Evolutionary conservation across 495 filamentous ascomycete genomes (phyloP).

Genomic region (Penicillium coffeae): DNA sequence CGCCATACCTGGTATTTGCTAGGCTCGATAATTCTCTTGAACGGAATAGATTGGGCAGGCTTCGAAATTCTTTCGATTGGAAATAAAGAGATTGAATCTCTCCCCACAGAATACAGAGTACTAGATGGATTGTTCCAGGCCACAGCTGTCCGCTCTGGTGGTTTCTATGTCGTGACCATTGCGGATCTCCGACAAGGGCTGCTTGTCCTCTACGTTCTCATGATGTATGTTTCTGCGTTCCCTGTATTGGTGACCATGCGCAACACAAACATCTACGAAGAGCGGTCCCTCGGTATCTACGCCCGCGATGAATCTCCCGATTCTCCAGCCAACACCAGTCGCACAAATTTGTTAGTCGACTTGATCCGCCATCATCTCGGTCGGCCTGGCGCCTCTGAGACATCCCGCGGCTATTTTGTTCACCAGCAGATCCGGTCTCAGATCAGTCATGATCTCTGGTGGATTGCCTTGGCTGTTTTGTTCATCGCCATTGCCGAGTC

Average conservation of each 20-base stretch:
- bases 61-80: constrained; percentile 79
- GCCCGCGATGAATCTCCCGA: constrained; percentile 34
- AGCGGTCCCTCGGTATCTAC: constrained; percentile 66
- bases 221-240: constrained; percentile 76
- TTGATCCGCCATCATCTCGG: constrained; percentile 25
- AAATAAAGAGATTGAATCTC: constrained; percentile 56
- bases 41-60: constrained; percentile 74
- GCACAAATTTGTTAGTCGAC: constrained; percentile 20
- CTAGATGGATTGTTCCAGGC: constrained; percentile 84
- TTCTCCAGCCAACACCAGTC: constrained; percentile 14
- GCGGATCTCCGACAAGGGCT: constrained; percentile 65
- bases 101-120: constrained; percentile 57
- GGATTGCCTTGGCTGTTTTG: constrained; percentile 68
- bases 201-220: constrained; percentile 79
- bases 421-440: constrained; percentile 69
- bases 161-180: constrained; percentile 79
- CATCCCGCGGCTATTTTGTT: constrained; percentile 52
- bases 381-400: constrained; percentile 25
- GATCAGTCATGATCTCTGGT: constrained; percentile 84
- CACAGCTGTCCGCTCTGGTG: constrained; percentile 70
- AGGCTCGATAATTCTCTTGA: constrained; percentile 66
- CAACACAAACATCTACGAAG: constrained; percentile 75
- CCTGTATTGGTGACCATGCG: constrained; percentile 58
- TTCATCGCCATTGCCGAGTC: constrained; percentile 74
- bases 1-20: constrained; percentile 79